Percentiles rank a stretch among this genome's conserved stretches.
These are phyloP conservation scores for Globisporangium takayamanum DNA, from an alignment of 352 stramenopile genomes.

Conservation along the genomic window DNA sequence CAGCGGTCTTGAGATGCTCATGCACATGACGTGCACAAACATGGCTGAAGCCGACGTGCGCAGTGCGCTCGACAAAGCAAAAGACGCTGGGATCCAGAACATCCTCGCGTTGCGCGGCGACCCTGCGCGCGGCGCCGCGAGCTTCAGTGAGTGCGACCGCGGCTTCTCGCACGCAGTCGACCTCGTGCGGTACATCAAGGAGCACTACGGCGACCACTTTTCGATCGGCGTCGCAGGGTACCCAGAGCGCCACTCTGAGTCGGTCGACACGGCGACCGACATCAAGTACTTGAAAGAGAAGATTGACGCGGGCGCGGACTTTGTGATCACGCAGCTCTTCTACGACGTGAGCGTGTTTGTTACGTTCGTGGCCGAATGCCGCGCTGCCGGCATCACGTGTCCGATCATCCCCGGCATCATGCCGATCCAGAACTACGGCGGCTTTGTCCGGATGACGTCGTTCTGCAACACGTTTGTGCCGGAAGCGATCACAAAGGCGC, in stretches of 20 bases:
- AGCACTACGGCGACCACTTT: slow-evolving; percentile 94
- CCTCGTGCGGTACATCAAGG: slow-evolving; percentile 95
- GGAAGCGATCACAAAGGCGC: slow-evolving; percentile 57
- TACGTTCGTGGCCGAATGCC: slow-evolving; percentile 91
- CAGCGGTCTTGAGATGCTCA: slow-evolving; percentile 88
- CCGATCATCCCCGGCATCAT: slow-evolving; percentile 98
- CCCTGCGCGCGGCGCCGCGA: slow-evolving; percentile 86
- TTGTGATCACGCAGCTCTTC: slow-evolving; percentile 99
- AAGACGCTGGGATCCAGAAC: slow-evolving; percentile 95
- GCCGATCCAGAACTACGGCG: slow-evolving; percentile 97
- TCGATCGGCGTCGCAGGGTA: slow-evolving; percentile 97
- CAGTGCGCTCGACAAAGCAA: slow-evolving; percentile 87
- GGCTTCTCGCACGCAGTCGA: slow-evolving; percentile 94
- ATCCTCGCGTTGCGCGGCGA: slow-evolving; percentile 98
- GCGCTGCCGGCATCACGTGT: slow-evolving; percentile 87
- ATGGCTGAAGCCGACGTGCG: slow-evolving; percentile 93
- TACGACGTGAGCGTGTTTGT: slow-evolving; percentile 96
- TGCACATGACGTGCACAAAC: slow-evolving; percentile 98
- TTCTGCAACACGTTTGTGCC: slow-evolving; percentile 96
- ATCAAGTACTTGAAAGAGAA: slow-evolving; percentile 98
- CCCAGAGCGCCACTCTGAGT: slow-evolving; percentile 95
- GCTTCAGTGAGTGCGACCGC: slow-evolving; percentile 89
- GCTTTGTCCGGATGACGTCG: slow-evolving; percentile 97
- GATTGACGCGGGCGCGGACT: slow-evolving; percentile 95
- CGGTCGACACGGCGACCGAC: slow-evolving; percentile 82